These are phyloP conservation scores for Collybia nuda DNA, from an alignment of 768 basidiomycete genomes.

Conservation along the genomic window DNA sequence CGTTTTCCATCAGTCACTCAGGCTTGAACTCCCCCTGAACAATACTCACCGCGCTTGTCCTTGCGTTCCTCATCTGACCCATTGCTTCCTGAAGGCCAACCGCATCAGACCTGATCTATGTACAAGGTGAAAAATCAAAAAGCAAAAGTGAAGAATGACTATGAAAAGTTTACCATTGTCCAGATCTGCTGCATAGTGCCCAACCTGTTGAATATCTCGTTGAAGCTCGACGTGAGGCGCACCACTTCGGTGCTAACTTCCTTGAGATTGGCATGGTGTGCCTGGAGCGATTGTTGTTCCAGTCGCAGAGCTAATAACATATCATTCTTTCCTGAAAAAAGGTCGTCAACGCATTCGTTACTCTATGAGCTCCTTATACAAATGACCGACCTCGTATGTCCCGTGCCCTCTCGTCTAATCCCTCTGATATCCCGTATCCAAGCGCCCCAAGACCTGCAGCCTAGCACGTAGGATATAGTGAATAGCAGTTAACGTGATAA, in stretches of 20 bases:
- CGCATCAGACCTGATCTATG: conserved; percentile 2
- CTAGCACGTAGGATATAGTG: background rate
- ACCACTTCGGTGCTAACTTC: background rate
- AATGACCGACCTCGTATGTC: background rate
- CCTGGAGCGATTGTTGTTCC: background rate
- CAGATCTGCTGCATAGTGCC: conserved; percentile 4
- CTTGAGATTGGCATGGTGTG: background rate
- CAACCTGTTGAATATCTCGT: background rate
- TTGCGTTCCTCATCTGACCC: background rate
- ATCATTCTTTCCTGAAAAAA: background rate
- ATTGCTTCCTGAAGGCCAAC: background rate
- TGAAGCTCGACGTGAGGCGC: background rate
- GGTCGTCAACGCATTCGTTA: background rate
- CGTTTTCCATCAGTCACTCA: background rate
- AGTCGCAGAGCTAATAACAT: background rate
- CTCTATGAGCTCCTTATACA: background rate
- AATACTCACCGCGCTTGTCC: background rate
- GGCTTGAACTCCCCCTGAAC: no score
- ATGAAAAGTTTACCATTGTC: background rate
- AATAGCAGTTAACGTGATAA: no score
- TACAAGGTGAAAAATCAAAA: background rate
- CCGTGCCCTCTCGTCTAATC: background rate
- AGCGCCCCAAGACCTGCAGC: background rate
- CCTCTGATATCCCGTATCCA: background rate
- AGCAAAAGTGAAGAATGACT: background rate